A percentile compares a stretch with the other conserved stretches of the same genome.
phyloP scores from a whole-genome alignment of 2,329 filamentous ascomycete species.

The Colletotrichum sansevieriae region DNA sequence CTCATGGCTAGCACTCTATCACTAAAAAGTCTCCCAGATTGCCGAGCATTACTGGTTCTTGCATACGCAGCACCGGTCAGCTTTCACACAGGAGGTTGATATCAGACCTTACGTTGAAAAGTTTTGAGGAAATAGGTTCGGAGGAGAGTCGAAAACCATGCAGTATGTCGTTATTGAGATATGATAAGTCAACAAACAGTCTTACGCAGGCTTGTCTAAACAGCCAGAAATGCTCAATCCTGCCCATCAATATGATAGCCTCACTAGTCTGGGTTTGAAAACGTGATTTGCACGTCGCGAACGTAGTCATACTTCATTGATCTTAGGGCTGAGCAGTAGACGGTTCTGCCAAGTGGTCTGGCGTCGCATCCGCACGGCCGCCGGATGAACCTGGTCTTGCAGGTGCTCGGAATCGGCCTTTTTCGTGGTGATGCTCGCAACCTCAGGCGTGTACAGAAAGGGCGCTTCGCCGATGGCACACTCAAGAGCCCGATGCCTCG shows the following conservation, averaged over 20 bases:
- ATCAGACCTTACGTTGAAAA: slow-evolving; percentile 86
- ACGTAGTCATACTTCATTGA: slow-evolving; percentile 44
- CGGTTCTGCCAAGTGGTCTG: slow-evolving; percentile 38
- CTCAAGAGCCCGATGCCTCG: slow-evolving; percentile 41
- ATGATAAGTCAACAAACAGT: neutral
- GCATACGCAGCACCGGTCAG: slow-evolving; percentile 83
- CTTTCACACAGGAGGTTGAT: slow-evolving; percentile 87
- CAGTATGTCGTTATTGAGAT: slow-evolving; percentile 10
- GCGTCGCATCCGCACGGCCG: slow-evolving; percentile 37
- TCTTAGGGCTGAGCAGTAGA: slow-evolving; percentile 39
- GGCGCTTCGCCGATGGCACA: slow-evolving; percentile 15
- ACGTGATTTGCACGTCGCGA: slow-evolving; percentile 32
- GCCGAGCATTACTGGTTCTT: slow-evolving; percentile 88
- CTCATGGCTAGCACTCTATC: slow-evolving; percentile 16
- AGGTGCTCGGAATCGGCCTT: slow-evolving; percentile 43
- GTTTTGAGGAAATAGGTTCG: slow-evolving; percentile 57
- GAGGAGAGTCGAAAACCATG: neutral
- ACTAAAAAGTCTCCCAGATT: slow-evolving; percentile 67
- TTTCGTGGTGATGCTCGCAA: slow-evolving; percentile 39
- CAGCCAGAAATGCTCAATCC: slow-evolving; percentile 19
- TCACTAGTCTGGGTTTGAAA: slow-evolving; percentile 30
- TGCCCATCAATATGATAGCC: slow-evolving; percentile 17
- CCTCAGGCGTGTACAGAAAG: slow-evolving; percentile 36
- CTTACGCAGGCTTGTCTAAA: slow-evolving; percentile 9
- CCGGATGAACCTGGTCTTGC: slow-evolving; percentile 37